Conservation (phyloP, 495 filamentous ascomycete genomes). For the Neurospora sp. region DNA sequence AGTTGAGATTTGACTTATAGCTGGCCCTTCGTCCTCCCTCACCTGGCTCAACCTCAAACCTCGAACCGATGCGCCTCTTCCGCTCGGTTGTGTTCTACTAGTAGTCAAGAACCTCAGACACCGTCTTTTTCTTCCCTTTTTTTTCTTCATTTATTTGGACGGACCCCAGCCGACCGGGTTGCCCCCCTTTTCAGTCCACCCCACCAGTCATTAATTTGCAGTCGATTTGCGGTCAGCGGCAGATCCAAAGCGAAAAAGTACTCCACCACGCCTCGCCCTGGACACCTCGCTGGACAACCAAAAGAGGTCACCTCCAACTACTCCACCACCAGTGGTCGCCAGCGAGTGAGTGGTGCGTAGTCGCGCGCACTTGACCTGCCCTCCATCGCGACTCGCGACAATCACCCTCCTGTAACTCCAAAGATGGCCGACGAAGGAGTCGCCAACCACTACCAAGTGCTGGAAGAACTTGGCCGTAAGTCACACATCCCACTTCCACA, state of each 20-base stretch:
- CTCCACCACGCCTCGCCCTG: not conserved
- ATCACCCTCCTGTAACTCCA: not conserved
- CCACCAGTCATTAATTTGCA: not conserved
- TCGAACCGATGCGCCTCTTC: not conserved
- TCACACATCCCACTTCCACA: slow-evolving; percentile 12
- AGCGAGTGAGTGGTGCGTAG: not conserved
- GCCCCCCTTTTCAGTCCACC: not conserved
- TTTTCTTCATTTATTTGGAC: not conserved
- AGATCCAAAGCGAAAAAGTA: not conserved
- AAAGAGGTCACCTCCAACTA: not conserved
- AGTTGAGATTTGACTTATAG: not conserved
- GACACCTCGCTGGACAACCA: not conserved
- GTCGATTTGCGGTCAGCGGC: not conserved
- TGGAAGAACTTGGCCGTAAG: slow-evolving; percentile 89
- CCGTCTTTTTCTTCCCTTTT: not conserved
- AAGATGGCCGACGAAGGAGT: slow-evolving; percentile 54
- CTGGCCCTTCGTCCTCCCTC: not conserved
- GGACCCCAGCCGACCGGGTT: not conserved
- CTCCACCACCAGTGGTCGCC: not conserved
- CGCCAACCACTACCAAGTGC: slow-evolving; percentile 73
- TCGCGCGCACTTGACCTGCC: not conserved
- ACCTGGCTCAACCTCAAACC: not conserved
- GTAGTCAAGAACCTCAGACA: not conserved
- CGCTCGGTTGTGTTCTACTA: not conserved
- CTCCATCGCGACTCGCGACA: not conserved